A percentile compares a stretch with the other conserved stretches of the same genome.
Evolutionary conservation across 2,329 filamentous ascomycete species (phyloP).

Genomic region (Alternaria triticina): DNA sequence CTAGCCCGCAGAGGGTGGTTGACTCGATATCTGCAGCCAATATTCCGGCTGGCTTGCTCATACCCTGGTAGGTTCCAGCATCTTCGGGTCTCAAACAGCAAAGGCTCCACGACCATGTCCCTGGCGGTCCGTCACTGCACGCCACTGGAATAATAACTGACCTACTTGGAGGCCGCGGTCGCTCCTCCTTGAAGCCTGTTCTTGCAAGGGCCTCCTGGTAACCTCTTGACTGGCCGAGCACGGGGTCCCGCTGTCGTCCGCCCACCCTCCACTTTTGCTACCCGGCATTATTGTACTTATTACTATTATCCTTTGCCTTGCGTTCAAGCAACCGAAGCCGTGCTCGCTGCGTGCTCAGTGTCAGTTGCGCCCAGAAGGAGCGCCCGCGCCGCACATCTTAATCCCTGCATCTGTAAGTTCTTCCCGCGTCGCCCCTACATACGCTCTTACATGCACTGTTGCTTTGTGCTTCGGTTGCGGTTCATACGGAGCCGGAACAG

Average conservation of each 20-base stretch:
- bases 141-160: constrained; percentile 29
- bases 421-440: constrained; percentile 32
- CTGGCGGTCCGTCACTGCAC: constrained; percentile 39
- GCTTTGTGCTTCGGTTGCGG: constrained; percentile 40
- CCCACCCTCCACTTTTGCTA: constrained; percentile 30
- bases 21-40: constrained; percentile 35
- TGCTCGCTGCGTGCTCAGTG: constrained; percentile 33
- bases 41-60: constrained; percentile 36
- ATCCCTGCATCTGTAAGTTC: constrained; percentile 39
- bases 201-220: constrained; percentile 29
- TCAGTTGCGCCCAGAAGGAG: constrained; percentile 29
- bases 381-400: constrained; percentile 39
- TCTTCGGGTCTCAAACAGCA: constrained; percentile 45
- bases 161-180: constrained; percentile 27
- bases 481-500: constrained; percentile 42
- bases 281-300: constrained; percentile 40
- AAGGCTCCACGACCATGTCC: constrained; percentile 46
- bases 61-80: constrained; percentile 30
- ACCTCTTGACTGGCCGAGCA: constrained; percentile 35
- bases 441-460: constrained; percentile 35
- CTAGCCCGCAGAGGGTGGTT: constrained; percentile 29
- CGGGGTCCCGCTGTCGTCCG: constrained; percentile 30
- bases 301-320: constrained; percentile 39
- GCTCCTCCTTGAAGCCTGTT: constrained; percentile 26
- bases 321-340: constrained; percentile 26